Conservation (phyloP, 1,139 yeast genomes). For the Lodderomyces parapsilosis region DNA sequence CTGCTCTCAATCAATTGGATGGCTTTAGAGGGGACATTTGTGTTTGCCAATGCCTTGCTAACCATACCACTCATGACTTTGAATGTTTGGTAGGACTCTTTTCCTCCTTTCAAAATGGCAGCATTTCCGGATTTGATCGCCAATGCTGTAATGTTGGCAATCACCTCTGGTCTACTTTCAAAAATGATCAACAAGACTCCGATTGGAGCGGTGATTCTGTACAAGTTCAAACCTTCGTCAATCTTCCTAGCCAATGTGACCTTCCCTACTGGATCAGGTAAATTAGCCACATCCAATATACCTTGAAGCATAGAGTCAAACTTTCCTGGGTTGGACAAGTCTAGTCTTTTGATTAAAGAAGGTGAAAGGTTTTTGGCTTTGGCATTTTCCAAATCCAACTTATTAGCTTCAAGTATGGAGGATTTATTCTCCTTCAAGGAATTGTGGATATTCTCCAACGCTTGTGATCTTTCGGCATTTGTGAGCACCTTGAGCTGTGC, state of each 20-base stretch:
- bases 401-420: conserved; percentile 69
- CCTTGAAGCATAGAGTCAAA: conserved; percentile 95
- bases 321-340: conserved; percentile 77
- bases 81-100: conserved; percentile 85
- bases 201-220: conserved; percentile 86
- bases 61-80: conserved; percentile 76
- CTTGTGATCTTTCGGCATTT: conserved; percentile 69
- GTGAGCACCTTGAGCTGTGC: conserved; percentile 74
- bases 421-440: conserved; percentile 58
- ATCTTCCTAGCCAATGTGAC: conserved; percentile 76
- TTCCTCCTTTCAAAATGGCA: conserved; percentile 96
- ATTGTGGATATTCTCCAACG: conserved; percentile 70
- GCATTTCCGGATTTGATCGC: conserved; percentile 96
- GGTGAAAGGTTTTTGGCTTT: conserved; percentile 53
- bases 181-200: conserved; percentile 92
- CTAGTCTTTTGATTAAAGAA: conserved; percentile 79
- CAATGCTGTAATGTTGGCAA: conserved; percentile 93
- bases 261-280: conserved; percentile 90
- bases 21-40: conserved; percentile 75
- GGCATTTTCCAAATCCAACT: conserved; percentile 73
- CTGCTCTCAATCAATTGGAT: conserved; percentile 86
- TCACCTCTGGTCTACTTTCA: conserved; percentile 97
- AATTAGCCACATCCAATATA: conserved; percentile 80
- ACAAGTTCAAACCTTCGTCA: conserved; percentile 82
- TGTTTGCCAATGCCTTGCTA: conserved; percentile 55